Evolutionary conservation across 1,284 basidiomycete genomes (phyloP).

Genomic region (Pseudozyma flocculosa): DNA sequence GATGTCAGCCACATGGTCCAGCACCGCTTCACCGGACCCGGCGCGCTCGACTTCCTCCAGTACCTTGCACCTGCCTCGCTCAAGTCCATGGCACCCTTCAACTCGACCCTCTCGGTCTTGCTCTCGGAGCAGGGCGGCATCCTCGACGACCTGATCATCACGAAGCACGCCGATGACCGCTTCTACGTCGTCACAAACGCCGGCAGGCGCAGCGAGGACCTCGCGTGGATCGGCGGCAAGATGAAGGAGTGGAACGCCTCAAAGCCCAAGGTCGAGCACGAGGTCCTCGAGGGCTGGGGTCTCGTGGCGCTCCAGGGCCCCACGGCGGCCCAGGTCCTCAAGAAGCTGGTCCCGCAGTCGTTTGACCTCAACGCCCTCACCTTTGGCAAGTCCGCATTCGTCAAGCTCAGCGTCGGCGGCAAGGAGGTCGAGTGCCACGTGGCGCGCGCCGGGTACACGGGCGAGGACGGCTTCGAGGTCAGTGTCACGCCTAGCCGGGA

Average conservation of each 20-base stretch:
- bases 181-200: conserved; percentile 98
- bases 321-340: conserved; percentile 75
- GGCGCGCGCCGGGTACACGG: conserved; percentile 95
- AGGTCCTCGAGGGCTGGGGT: conserved; percentile 81
- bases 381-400: conserved; percentile 52
- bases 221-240: conserved; percentile 73
- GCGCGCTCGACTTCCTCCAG: conserved; percentile 72
- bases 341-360: conserved; percentile 63
- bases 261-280: conserved; percentile 68
- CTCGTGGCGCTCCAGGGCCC: conserved; percentile 91
- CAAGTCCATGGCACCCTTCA: conserved; percentile 69
- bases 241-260: conserved; percentile 59
- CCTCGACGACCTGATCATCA: conserved; percentile 77
- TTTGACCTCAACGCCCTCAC: conserved; percentile 64
- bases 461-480: conserved; percentile 97
- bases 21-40: conserved; percentile 57
- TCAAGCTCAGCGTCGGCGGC: conserved; percentile 62
- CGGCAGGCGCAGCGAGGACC: conserved; percentile 76
- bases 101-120: conserved; percentile 74
- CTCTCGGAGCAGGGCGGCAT: conserved; percentile 88
- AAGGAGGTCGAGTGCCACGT: conserved; percentile 68
- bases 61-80: conserved; percentile 68
- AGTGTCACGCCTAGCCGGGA: too few species aligned
- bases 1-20: conserved; percentile 95
- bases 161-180: conserved; percentile 60